Percentiles rank a stretch among this genome's conserved stretches.
Conservation (phyloP, 805 yeast species). For the Kuraishia hungarica region DNA sequence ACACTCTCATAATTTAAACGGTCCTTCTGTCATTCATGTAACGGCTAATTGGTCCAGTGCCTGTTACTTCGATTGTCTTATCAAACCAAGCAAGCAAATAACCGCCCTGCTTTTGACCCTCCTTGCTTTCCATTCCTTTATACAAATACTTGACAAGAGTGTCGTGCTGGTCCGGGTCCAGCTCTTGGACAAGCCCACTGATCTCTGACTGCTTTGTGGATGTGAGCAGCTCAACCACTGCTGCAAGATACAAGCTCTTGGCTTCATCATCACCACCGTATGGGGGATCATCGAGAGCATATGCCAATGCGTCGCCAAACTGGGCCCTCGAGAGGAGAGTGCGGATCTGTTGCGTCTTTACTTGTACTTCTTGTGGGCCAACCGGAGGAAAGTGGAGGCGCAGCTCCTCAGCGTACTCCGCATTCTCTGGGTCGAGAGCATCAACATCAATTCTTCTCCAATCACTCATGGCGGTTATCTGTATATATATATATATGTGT, state of each 20-base stretch:
- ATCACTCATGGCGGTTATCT: conserved; percentile 40
- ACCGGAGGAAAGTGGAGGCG: conserved; percentile 45
- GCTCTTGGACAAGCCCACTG: conserved; percentile 44
- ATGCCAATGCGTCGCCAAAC: conserved; percentile 53
- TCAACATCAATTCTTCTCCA: conserved; percentile 97
- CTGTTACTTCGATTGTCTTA: conserved; percentile 74
- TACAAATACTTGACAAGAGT: conserved; percentile 77
- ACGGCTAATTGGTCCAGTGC: conserved; percentile 84
- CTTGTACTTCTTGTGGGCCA: conserved; percentile 43
- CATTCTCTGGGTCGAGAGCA: conserved; percentile 77
- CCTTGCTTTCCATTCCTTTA: conserved; percentile 70
- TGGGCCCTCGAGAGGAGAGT: conserved; percentile 64
- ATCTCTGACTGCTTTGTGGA: conserved; percentile 65
- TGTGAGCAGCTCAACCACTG: conserved; percentile 65
- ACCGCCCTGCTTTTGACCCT: conserved; percentile 83
- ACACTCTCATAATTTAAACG: conserved; percentile 30
- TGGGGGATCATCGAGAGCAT: conserved; percentile 68
- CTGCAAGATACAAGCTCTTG: conserved; percentile 40
- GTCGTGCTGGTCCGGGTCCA: conserved; percentile 62
- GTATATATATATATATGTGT: neutral
- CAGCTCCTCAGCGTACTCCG: conserved; percentile 55
- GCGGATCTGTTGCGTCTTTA: conserved; percentile 50
- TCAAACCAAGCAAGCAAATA: conserved; percentile 86
- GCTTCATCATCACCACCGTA: conserved; percentile 62
- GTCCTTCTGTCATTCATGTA: conserved; percentile 81